These are phyloP conservation scores for Vanilla planifolia DNA, from an alignment of 106 monocot species.

Conservation along the genomic window DNA sequence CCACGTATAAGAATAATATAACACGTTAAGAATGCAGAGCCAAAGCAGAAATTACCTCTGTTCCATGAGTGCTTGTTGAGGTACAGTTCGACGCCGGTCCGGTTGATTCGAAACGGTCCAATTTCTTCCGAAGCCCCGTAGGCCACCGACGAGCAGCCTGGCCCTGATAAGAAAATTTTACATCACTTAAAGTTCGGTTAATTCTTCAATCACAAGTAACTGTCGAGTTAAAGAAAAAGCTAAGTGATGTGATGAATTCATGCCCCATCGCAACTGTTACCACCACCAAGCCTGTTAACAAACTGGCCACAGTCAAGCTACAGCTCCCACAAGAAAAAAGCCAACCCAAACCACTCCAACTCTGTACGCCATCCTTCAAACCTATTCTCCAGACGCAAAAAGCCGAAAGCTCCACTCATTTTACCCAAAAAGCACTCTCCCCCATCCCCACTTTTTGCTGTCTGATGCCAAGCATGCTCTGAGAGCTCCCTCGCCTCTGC, in stretches of 20 bases:
- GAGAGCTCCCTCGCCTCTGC: neutral
- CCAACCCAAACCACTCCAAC: too few relatives aligned
- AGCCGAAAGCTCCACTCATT: too few relatives aligned
- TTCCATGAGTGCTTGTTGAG: slow-evolving; percentile 97
- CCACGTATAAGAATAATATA: neutral
- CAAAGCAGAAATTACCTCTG: slow-evolving; percentile 34
- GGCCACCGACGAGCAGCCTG: slow-evolving; percentile 93
- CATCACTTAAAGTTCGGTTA: neutral
- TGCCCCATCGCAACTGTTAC: too few relatives aligned
- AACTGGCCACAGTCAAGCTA: too few relatives aligned
- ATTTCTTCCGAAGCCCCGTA: slow-evolving; percentile 99
- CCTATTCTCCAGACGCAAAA: too few relatives aligned
- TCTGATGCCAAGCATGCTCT: slow-evolving; percentile 2
- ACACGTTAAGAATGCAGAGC: neutral
- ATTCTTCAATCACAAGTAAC: neutral
- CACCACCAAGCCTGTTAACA: too few relatives aligned
- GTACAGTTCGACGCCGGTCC: slow-evolving; percentile 54
- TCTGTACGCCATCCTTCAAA: too few relatives aligned
- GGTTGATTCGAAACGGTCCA: slow-evolving; percentile 86
- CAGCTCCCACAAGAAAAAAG: neutral
- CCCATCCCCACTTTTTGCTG: neutral
- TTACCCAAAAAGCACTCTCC: too few relatives aligned
- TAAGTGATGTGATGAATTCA: too few relatives aligned
- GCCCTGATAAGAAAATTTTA: slow-evolving; percentile 47
- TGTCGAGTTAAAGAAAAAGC: too few relatives aligned